These are phyloP conservation scores for Penstemon newberryi DNA, from an alignment of 257 asterid species.

Conservation along the genomic window DNA sequence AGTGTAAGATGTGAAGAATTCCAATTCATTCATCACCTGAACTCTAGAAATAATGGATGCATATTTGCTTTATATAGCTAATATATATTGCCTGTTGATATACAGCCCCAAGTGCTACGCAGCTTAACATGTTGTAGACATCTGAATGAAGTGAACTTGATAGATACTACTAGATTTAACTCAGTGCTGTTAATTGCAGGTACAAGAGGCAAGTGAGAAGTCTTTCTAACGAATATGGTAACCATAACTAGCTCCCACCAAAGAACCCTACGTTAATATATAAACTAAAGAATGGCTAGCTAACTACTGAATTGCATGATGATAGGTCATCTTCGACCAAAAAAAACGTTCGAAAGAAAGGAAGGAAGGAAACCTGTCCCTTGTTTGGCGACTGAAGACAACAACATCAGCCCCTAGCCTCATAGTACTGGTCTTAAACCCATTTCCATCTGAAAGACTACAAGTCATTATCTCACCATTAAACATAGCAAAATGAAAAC, in stretches of 20 bases:
- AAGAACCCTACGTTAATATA: not conserved
- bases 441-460: conserved; percentile 85
- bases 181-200: not conserved
- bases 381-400: conserved; percentile 71
- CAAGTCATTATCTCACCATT: conserved; percentile 29
- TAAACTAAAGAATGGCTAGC: conserved; percentile 15
- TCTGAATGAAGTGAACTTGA: no score
- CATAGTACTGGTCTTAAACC: conserved; percentile 96
- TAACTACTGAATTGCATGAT: not conserved
- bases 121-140: no score
- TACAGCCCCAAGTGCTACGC: no score
- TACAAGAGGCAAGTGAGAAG: not conserved
- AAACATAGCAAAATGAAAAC: conserved; percentile 19
- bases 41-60: no score
- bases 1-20: no score
- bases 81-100: no score
- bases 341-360: not conserved
- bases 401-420: conserved; percentile 93
- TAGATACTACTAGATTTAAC: no score
- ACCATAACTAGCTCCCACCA: not conserved
- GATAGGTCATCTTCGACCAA: not conserved
- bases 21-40: no score
- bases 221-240: not conserved
- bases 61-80: no score
- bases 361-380: conserved; percentile 49